Evolutionary conservation across 257 asterid genomes (phyloP).

Genomic region (Pogostemon cablin): DNA sequence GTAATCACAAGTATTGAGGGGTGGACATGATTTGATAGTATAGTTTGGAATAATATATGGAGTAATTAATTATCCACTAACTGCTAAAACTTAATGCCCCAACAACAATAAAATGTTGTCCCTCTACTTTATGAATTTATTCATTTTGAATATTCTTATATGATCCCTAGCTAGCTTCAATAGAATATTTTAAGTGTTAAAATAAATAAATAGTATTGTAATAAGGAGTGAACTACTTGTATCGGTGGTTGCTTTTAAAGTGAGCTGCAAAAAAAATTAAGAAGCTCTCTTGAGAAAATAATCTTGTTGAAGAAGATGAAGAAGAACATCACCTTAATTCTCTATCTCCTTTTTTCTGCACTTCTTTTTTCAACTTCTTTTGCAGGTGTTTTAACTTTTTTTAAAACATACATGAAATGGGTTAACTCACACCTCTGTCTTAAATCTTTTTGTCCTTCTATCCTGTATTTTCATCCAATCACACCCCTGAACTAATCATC

Average conservation of each 20-base stretch:
- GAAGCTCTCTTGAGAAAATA: slow-evolving; percentile 12
- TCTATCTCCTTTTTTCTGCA: slow-evolving; percentile 69
- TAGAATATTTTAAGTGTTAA: no score
- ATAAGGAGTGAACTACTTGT: slow-evolving; percentile 9
- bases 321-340: slow-evolving; percentile 50
- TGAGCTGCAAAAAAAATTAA: slow-evolving; percentile 34
- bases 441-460: no score
- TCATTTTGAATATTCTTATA: not conserved
- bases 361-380: slow-evolving; percentile 58
- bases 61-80: slow-evolving; percentile 49
- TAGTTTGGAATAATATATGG: not conserved
- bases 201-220: no score
- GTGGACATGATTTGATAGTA: slow-evolving; percentile 30
- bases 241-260: slow-evolving; percentile 34
- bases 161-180: no score
- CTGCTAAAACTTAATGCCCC: slow-evolving; percentile 74
- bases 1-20: not conserved
- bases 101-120: slow-evolving; percentile 68
- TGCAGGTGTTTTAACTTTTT: slow-evolving; percentile 50
- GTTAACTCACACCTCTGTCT: no score
- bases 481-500: no score
- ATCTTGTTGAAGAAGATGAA: slow-evolving; percentile 31
- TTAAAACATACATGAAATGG: not conserved
- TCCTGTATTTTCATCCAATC: not conserved
- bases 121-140: slow-evolving; percentile 49